Percentiles rank a stretch among this genome's conserved stretches.
These are phyloP conservation scores for Pleurotus djamor DNA, from an alignment of 768 basidiomycete species.

Conservation along the genomic window DNA sequence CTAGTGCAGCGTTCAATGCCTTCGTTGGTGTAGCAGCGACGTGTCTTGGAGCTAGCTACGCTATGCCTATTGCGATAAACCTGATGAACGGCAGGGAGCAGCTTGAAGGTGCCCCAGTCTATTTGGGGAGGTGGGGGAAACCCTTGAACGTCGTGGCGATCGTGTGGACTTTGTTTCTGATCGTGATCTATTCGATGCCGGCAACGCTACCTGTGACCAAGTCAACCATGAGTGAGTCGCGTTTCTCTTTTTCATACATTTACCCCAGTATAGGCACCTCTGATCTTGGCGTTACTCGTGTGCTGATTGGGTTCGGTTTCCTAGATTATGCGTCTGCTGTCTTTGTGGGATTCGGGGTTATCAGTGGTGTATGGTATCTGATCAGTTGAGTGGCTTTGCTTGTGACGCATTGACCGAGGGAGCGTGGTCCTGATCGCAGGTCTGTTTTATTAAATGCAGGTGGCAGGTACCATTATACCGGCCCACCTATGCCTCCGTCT, in stretches of 20 bases:
- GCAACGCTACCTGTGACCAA: constrained; percentile 53
- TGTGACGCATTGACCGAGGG: background rate
- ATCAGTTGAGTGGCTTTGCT: constrained; percentile 37
- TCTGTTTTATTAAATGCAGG: background rate
- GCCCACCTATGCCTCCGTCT: background rate
- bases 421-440: background rate
- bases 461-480: constrained; percentile 2
- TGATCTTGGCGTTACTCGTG: no score
- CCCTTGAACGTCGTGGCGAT: constrained; percentile 50
- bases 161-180: constrained; percentile 59
- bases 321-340: constrained; percentile 68
- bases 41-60: constrained; percentile 62
- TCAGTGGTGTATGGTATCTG: constrained; percentile 61
- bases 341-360: constrained; percentile 57
- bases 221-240: constrained; percentile 42
- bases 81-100: constrained; percentile 40
- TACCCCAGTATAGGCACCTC: no score
- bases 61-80: constrained; percentile 57
- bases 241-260: background rate
- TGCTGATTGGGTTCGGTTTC: background rate
- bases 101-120: constrained; percentile 49
- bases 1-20: constrained; percentile 63
- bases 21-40: constrained; percentile 69
- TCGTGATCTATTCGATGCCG: constrained; percentile 70
- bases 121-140: constrained; percentile 41